phyloP scores from a whole-genome alignment of 2,329 filamentous ascomycete species.

The Cercospora sp. region DNA sequence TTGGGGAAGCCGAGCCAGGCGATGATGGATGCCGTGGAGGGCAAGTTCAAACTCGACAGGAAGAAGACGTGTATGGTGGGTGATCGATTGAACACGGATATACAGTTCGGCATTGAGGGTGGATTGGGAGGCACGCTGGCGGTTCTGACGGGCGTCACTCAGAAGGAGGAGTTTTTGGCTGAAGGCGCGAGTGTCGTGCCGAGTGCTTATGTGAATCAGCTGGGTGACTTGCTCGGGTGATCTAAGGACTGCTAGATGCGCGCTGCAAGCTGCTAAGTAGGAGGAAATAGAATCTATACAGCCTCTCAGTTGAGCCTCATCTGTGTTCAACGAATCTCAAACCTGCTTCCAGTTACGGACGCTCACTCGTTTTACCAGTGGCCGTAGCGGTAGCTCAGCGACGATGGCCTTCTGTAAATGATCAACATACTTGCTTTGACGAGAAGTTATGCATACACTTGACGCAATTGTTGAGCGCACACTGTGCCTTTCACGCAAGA shows the following conservation, averaged over 20 bases:
- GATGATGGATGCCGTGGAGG: slow-evolving; percentile 99
- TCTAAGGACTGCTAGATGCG: background rate
- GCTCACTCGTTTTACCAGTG: background rate
- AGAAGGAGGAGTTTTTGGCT: slow-evolving; percentile 78
- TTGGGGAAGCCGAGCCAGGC: slow-evolving; percentile 95
- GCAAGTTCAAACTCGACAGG: slow-evolving; percentile 87
- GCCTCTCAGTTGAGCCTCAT: background rate
- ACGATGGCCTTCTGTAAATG: no score
- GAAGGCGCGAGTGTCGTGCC: slow-evolving; percentile 69
- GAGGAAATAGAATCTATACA: background rate
- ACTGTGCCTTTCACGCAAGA: background rate
- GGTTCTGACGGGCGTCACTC: slow-evolving; percentile 85
- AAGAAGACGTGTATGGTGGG: slow-evolving; percentile 91
- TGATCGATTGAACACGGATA: slow-evolving; percentile 91
- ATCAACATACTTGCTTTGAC: no score
- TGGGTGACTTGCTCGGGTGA: slow-evolving; percentile 67
- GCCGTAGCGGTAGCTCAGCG: background rate
- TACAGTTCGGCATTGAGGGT: slow-evolving; percentile 90
- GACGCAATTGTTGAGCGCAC: background rate
- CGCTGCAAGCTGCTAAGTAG: background rate
- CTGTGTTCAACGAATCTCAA: background rate
- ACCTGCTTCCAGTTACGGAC: background rate
- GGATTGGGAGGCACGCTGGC: slow-evolving; percentile 86
- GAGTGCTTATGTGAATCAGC: slow-evolving; percentile 76
- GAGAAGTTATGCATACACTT: no score